Evolutionary conservation across 192 early-diverging fungal genomes (phyloP).

Genomic region (Coemansia sp.): DNA sequence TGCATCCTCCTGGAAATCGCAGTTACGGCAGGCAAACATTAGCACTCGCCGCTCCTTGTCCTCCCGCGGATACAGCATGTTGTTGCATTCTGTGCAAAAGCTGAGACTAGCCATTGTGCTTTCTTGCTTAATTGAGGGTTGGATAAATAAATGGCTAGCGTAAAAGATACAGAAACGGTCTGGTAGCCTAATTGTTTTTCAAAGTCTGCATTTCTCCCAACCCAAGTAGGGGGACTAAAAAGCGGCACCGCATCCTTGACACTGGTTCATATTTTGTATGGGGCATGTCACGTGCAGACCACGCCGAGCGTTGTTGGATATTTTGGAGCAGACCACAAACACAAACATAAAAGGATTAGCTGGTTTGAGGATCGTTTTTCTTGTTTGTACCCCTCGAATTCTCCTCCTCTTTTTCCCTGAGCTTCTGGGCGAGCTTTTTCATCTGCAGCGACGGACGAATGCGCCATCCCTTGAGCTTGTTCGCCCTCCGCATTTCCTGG

Average conservation of each 20-base stretch:
- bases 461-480: conserved; percentile 55
- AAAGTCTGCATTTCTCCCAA: no score
- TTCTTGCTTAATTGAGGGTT: neutral
- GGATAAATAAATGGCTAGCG: neutral
- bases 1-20: conserved; percentile 71
- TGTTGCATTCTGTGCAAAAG: conserved; percentile 65
- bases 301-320: neutral
- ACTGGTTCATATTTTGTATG: neutral
- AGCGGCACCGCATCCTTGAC: neutral
- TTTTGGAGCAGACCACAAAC: neutral
- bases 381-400: neutral
- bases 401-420: neutral
- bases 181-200: neutral
- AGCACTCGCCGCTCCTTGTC: conserved; percentile 59
- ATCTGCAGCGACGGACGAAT: conserved; percentile 27
- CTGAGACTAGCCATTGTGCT: conserved; percentile 43
- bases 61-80: conserved; percentile 81
- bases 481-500: conserved; percentile 24
- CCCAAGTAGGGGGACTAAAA: neutral
- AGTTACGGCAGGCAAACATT: conserved; percentile 78
- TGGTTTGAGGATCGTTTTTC: neutral
- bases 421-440: neutral
- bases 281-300: neutral
- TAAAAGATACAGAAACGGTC: neutral
- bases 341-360: neutral